A percentile compares a stretch with the other conserved stretches of the same genome.
phyloP scores from a whole-genome alignment of 495 filamentous ascomycete genomes.

The Neurospora tetraspora region DNA sequence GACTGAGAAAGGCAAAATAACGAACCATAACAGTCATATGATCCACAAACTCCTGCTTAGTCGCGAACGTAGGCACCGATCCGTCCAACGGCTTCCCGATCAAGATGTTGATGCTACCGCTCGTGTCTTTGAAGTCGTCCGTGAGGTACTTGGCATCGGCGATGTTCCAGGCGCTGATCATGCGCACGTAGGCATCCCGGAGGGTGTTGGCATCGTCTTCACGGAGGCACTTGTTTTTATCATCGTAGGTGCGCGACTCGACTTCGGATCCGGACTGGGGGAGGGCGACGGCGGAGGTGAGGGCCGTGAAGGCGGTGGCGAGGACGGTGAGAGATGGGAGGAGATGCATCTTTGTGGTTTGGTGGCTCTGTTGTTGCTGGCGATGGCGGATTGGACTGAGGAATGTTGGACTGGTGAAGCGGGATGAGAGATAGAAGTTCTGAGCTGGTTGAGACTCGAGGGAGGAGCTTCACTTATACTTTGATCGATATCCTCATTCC shows the following conservation, averaged over 20 bases:
- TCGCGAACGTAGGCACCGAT: conserved; percentile 14
- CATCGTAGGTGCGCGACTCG: background rate
- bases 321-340: conserved; percentile 4
- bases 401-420: background rate
- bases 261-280: background rate
- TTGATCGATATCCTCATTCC: background rate
- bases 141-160: conserved; percentile 14
- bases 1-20: background rate
- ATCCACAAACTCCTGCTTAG: conserved; percentile 13
- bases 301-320: background rate
- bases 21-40: conserved; percentile 9
- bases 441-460: background rate
- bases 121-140: conserved; percentile 14
- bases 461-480: background rate
- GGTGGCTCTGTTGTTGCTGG: background rate
- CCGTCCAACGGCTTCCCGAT: conserved; percentile 15
- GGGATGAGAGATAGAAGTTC: background rate
- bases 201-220: conserved; percentile 10
- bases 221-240: conserved; percentile 7
- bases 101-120: conserved; percentile 24
- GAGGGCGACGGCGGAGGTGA: background rate
- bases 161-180: conserved; percentile 18
- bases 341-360: conserved; percentile 5
- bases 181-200: conserved; percentile 14
- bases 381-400: background rate